Percentiles rank a stretch among this genome's conserved stretches.
Conservation (phyloP, 768 basidiomycete genomes). For the Serendipita sp. region DNA sequence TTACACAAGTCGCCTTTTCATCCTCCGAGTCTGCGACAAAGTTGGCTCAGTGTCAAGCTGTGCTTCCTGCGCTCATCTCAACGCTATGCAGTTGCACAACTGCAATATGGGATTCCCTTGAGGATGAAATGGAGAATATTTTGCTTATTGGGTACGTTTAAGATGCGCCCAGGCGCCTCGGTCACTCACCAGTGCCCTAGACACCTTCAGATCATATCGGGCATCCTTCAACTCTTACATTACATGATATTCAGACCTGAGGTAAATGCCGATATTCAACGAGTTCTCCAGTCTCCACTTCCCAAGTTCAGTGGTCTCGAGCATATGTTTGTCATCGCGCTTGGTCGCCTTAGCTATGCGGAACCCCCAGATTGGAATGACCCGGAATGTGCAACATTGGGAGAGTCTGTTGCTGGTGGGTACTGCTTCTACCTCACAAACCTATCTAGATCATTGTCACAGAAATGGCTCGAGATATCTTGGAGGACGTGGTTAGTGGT, state of each 20-base stretch:
- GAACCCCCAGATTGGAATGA: conserved; percentile 47
- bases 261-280: conserved; percentile 34
- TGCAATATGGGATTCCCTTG: conserved; percentile 42
- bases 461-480: conserved; percentile 44
- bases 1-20: conserved; percentile 24
- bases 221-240: conserved; percentile 43
- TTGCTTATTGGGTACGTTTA: not conserved
- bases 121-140: conserved; percentile 20
- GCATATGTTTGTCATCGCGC: conserved; percentile 58
- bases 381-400: conserved; percentile 21
- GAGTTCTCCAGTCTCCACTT: conserved; percentile 37
- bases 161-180: not conserved
- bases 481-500: conserved; percentile 54
- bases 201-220: conserved; percentile 31
- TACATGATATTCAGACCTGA: conserved; percentile 38
- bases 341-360: conserved; percentile 59
- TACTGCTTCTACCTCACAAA: not conserved
- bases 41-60: conserved; percentile 30
- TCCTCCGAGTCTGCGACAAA: conserved; percentile 24
- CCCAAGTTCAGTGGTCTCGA: conserved; percentile 40
- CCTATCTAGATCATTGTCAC: not conserved
- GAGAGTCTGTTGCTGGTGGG: conserved; percentile 35
- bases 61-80: conserved; percentile 50
- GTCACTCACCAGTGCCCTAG: conserved; percentile 21
- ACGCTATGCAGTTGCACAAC: conserved; percentile 36